These are phyloP conservation scores for Cyathus striatus DNA, from an alignment of 768 basidiomycete genomes.

Conservation along the genomic window DNA sequence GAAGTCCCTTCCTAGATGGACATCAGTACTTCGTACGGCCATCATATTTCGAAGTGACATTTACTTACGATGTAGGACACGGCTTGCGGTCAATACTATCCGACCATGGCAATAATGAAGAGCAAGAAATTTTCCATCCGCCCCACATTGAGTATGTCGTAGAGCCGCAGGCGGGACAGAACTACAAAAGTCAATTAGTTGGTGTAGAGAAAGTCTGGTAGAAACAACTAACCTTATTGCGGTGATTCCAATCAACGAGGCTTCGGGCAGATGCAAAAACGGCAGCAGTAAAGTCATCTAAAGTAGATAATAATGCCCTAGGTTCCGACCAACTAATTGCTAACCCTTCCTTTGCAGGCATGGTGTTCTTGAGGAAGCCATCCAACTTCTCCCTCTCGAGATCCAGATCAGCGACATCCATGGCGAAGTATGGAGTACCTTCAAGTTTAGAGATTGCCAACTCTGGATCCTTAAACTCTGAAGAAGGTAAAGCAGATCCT, in stretches of 20 bases:
- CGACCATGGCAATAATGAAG: conserved; percentile 70
- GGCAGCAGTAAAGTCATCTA: conserved; percentile 64
- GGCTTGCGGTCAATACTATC: conserved; percentile 57
- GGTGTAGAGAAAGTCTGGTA: conserved; percentile 1
- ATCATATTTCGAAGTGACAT: background rate
- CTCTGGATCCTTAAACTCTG: conserved; percentile 57
- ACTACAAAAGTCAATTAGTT: conserved; percentile 37
- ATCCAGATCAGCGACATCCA: conserved; percentile 62
- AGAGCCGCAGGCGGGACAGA: conserved; percentile 85
- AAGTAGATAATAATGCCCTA: conserved; percentile 44
- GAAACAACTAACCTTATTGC: conserved; percentile 62
- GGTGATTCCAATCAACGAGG: conserved; percentile 88
- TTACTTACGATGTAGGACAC: conserved; percentile 64
- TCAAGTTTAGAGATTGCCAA: conserved; percentile 52
- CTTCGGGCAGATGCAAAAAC: conserved; percentile 76
- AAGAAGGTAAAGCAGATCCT: conserved; percentile 54
- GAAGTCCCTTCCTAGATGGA: conserved; percentile 65
- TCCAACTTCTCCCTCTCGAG: conserved; percentile 24
- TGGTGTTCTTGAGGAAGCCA: conserved; percentile 32
- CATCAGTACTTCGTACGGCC: conserved; percentile 7
- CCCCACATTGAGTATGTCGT: conserved; percentile 85
- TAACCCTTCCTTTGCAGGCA: conserved; percentile 31
- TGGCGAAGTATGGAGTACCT: conserved; percentile 82
- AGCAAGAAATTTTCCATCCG: conserved; percentile 91
- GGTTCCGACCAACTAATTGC: conserved; percentile 62